Conservation (phyloP, 2,329 filamentous ascomycete genomes). For the Shiraia bambusicola region DNA sequence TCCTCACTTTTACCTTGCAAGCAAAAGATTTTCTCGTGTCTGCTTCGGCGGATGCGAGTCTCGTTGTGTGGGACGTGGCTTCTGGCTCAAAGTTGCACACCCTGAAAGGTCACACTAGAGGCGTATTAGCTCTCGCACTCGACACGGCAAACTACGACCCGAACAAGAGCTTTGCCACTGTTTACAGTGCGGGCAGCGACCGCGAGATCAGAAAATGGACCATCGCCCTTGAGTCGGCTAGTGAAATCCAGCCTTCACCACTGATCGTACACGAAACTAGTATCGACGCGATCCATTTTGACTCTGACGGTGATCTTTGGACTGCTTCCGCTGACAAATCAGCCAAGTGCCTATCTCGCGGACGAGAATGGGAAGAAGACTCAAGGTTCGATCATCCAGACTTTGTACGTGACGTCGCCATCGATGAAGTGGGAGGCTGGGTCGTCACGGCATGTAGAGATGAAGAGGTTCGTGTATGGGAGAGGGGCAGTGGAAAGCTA, state of each 20-base stretch:
- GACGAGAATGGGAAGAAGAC: slow-evolving; percentile 68
- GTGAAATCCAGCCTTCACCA: slow-evolving; percentile 46
- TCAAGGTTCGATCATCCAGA: slow-evolving; percentile 78
- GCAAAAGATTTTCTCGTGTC: slow-evolving; percentile 58
- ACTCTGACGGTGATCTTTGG: slow-evolving; percentile 76
- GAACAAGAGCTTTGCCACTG: slow-evolving; percentile 46
- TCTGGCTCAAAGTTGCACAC: slow-evolving; percentile 70
- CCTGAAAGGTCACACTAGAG: slow-evolving; percentile 75
- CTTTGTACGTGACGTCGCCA: slow-evolving; percentile 80
- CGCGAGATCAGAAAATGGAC: slow-evolving; percentile 73
- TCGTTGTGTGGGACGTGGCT: slow-evolving; percentile 75
- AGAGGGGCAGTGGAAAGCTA: slow-evolving; percentile 68
- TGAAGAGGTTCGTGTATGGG: slow-evolving; percentile 91
- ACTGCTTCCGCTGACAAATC: slow-evolving; percentile 91
- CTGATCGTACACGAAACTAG: slow-evolving; percentile 87
- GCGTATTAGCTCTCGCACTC: slow-evolving; percentile 75
- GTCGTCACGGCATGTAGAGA: slow-evolving; percentile 86
- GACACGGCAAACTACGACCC: slow-evolving; percentile 57
- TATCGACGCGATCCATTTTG: slow-evolving; percentile 78
- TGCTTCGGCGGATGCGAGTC: slow-evolving; percentile 50
- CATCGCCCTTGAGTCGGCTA: slow-evolving; percentile 44
- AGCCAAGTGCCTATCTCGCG: slow-evolving; percentile 73
- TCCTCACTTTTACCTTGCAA: slow-evolving; percentile 63
- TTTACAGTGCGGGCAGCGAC: slow-evolving; percentile 72
- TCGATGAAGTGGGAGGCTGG: slow-evolving; percentile 70